Evolutionary conservation across 805 yeast species (phyloP).

Genomic region (Candida loeiensis): DNA sequence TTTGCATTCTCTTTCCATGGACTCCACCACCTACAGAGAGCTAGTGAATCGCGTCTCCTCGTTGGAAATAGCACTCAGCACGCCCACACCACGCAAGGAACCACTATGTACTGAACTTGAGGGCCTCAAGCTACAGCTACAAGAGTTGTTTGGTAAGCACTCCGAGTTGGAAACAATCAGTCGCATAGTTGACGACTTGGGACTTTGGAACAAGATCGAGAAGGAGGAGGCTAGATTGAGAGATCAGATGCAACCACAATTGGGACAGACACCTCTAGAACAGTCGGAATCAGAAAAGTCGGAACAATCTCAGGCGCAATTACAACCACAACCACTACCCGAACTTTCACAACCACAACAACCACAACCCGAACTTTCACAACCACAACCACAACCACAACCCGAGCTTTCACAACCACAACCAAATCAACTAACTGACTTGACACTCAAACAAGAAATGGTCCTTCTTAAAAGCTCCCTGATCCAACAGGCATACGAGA

Average conservation of each 20-base stretch:
- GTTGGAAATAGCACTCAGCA: slow-evolving; percentile 11
- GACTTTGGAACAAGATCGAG: slow-evolving; percentile 16
- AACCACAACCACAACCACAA: not conserved
- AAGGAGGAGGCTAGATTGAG: too few relatives aligned
- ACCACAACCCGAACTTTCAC: not conserved
- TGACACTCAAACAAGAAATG: slow-evolving; percentile 13
- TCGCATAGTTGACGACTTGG: slow-evolving; percentile 17
- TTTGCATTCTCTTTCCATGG: slow-evolving; percentile 2
- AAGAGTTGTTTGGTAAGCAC: slow-evolving; percentile 14
- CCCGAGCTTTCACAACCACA: not conserved
- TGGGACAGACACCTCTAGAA: too few relatives aligned
- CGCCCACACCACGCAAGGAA: slow-evolving; percentile 5
- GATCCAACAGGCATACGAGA: slow-evolving; percentile 20
- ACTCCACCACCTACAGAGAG: slow-evolving; percentile 9
- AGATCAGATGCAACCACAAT: too few relatives aligned
- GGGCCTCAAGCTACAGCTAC: slow-evolving; percentile 13
- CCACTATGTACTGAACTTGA: slow-evolving; percentile 15
- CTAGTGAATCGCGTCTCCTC: slow-evolving; percentile 8
- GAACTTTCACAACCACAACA: not conserved
- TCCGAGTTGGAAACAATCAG: slow-evolving; percentile 19
- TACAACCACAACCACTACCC: not conserved
- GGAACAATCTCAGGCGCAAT: too few relatives aligned
- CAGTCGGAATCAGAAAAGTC: too few relatives aligned
- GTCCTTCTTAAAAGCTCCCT: slow-evolving; percentile 20
- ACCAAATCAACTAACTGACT: not conserved